Base-by-base conservation (phyloP, 2,329 filamentous ascomycete genomes). In the Phialemoniopsis sp. region DNA sequence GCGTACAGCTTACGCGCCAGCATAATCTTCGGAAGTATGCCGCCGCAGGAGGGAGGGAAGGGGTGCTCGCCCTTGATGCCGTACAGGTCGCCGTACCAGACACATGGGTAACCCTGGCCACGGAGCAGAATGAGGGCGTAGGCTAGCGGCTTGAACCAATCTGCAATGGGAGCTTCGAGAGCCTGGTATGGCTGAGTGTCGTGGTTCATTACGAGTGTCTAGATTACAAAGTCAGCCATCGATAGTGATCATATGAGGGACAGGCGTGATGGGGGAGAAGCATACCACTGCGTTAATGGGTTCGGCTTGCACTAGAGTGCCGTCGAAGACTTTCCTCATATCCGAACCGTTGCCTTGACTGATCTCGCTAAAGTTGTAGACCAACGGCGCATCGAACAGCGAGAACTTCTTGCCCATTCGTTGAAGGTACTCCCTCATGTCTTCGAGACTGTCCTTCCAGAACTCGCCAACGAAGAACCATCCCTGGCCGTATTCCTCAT, bases 51-150 rank as follows among this genome's bases (percentile, higher is more conserved):
- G 2, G 79, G 78, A 3, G 66, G 64, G 37, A 68, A 64, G 18
- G 71, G 63, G 43, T 64, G 54, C 41, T 62, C 64, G 38, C 59
- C 58, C 37, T 66, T 63, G 43, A 80, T 76, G 16, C 82, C 82
- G 58, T 85, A 86, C 3, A 87, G 58, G 51, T 87, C 83, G 28
- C 83, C 83, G 57, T 83, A 87, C 60, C 85, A 87, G 28, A 85
- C 63, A 50, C 79, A 85, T 0, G 84, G 83, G 43, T 79, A 76
- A 16, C 82, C 82, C 15, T 74, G 63, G 33, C 66, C 54, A 19
- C 80, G 73, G 18, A 89, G 75, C 2, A 89, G 73, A 40, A 88
- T 87, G 33, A 89, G 69, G 1, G 82, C 66, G 57, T 89, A 87
- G 12, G 83, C 85, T 13, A 88, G 67, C 0, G 82, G 74, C 57